A percentile compares a stretch with the other conserved stretches of the same genome.
Conservation (phyloP, 2,329 filamentous ascomycete species). For the Chaetomiaceae sp. region DNA sequence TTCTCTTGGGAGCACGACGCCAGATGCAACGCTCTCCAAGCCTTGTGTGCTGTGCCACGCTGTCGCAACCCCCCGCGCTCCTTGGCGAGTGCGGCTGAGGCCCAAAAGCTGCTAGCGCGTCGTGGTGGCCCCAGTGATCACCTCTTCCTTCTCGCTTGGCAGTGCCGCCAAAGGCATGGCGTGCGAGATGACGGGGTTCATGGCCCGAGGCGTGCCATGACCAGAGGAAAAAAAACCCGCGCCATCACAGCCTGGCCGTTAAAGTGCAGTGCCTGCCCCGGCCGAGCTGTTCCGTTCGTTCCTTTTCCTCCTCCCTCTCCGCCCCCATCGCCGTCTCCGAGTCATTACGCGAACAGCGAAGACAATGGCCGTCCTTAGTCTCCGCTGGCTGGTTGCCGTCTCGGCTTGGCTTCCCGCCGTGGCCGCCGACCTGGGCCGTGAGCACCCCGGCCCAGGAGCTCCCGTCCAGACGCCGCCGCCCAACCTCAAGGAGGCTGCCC, state of each 20-base stretch:
- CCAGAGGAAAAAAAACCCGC: not conserved
- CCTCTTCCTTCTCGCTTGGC: conserved; percentile 4
- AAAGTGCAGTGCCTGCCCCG: not conserved
- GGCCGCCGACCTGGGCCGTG: conserved; percentile 8
- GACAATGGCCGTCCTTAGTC: conserved; percentile 10
- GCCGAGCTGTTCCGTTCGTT: not conserved
- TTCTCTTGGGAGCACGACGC: too few relatives aligned
- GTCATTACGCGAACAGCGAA: not conserved
- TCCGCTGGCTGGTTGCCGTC: conserved; percentile 14
- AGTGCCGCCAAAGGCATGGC: conserved; percentile 8
- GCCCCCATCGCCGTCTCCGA: not conserved
- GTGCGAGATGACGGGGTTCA: not conserved
- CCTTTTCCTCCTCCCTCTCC: not conserved
- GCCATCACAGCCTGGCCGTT: not conserved
- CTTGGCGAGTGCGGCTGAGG: conserved; percentile 8
- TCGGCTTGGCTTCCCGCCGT: conserved; percentile 17
- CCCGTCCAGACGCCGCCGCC: conserved; percentile 12
- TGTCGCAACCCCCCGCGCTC: not conserved
- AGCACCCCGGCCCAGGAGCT: not conserved
- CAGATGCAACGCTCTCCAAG: not conserved
- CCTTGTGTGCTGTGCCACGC: not conserved
- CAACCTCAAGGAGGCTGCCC: conserved; percentile 1
- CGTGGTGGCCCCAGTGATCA: not conserved
- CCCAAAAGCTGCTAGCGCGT: conserved; percentile 24
- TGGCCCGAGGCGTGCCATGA: not conserved